A percentile compares a stretch with the other conserved stretches of the same genome.
Conservation (phyloP, 2,329 filamentous ascomycete species). For the Scorias spongiosa region DNA sequence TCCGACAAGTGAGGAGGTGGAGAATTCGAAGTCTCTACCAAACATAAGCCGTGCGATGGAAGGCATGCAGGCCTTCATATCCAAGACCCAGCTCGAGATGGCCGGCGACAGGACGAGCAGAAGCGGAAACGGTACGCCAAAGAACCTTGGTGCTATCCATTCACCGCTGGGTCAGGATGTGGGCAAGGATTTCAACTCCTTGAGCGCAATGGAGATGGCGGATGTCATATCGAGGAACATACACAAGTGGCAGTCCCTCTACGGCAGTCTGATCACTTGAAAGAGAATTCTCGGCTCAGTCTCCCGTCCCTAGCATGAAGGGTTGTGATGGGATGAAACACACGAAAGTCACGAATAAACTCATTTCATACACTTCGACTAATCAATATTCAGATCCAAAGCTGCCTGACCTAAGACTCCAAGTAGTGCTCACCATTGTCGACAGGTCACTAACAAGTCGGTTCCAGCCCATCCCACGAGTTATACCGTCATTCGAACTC, state of each 20-base stretch:
- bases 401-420: too few relatives aligned
- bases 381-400: too few relatives aligned
- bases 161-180: conserved; percentile 1
- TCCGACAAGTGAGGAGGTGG: conserved; percentile 53
- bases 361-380: too few relatives aligned
- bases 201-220: conserved; percentile 82
- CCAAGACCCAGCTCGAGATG: conserved; percentile 74
- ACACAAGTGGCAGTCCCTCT: conserved; percentile 4
- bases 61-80: conserved; percentile 79
- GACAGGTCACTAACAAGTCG: too few relatives aligned
- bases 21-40: conserved; percentile 33
- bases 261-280: background rate
- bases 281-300: background rate
- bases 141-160: conserved; percentile 15
- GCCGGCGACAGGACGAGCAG: conserved; percentile 42
- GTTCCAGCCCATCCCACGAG: too few relatives aligned
- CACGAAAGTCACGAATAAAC: too few relatives aligned
- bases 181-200: conserved; percentile 63
- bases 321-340: too few relatives aligned
- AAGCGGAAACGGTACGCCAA: conserved; percentile 9
- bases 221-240: conserved; percentile 66
- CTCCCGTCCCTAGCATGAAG: too few relatives aligned
- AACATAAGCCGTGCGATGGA: conserved; percentile 48
- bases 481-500: too few relatives aligned
- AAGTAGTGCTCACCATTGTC: too few relatives aligned